Percentiles rank a stretch among this genome's conserved stretches.
phyloP scores from a whole-genome alignment of 2,329 filamentous ascomycete genomes.

The Ilyonectria mors-panacis region DNA sequence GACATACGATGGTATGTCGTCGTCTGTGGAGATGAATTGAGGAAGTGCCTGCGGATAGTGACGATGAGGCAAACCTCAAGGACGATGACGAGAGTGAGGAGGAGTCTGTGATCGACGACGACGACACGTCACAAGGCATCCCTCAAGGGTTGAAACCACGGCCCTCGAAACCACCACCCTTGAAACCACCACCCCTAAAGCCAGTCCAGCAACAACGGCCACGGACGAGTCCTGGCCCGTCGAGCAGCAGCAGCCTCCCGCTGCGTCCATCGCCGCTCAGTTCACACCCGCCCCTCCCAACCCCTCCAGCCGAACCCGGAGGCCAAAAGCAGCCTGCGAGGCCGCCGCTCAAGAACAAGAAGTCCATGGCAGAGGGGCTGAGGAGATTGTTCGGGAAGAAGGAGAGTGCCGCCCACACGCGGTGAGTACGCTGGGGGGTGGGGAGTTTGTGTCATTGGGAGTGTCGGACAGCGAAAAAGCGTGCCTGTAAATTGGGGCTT shows the following conservation, averaged over 20 bases:
- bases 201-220: slow-evolving; percentile 19
- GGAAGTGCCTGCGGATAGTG: slow-evolving; percentile 64
- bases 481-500: neutral
- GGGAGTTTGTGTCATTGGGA: slow-evolving; percentile 2
- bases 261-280: slow-evolving; percentile 26
- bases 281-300: slow-evolving; percentile 22
- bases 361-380: slow-evolving; percentile 56
- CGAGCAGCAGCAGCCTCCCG: slow-evolving; percentile 22
- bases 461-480: neutral
- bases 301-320: slow-evolving; percentile 5
- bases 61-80: slow-evolving; percentile 28
- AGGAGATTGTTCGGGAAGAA: slow-evolving; percentile 58
- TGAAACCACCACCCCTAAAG: slow-evolving; percentile 15
- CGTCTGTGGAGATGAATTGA: slow-evolving; percentile 73
- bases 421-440: neutral
- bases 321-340: slow-evolving; percentile 16
- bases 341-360: slow-evolving; percentile 47
- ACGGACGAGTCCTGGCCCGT: slow-evolving; percentile 16
- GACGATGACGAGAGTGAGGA: slow-evolving; percentile 18
- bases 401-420: slow-evolving; percentile 19
- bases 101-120: slow-evolving; percentile 4
- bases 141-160: slow-evolving; percentile 20
- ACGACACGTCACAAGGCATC: neutral
- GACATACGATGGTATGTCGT: slow-evolving; percentile 75
- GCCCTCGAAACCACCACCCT: slow-evolving; percentile 12